Percentiles rank a stretch among this genome's conserved stretches.
Evolutionary conservation across 2,329 filamentous ascomycete genomes (phyloP).

Genomic region (Fusarium acutatum): DNA sequence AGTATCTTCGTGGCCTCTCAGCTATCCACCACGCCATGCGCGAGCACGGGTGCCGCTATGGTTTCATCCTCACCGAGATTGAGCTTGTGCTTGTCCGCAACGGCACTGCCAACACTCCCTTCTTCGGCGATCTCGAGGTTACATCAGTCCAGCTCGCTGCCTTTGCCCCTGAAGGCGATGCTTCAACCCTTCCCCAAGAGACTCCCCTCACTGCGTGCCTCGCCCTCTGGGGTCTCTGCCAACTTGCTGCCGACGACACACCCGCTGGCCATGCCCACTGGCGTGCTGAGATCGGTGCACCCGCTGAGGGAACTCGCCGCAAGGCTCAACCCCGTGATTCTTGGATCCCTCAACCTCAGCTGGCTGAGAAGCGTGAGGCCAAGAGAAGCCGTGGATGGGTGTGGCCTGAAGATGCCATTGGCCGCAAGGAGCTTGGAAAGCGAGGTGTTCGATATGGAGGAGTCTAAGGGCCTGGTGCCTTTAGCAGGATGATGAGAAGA

Average conservation of each 20-base stretch:
- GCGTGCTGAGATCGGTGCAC: slow-evolving; percentile 77
- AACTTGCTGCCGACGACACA: slow-evolving; percentile 69
- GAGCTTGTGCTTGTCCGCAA: slow-evolving; percentile 91
- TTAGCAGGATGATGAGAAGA: slow-evolving; percentile 16
- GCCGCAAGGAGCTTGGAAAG: slow-evolving; percentile 75
- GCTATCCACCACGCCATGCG: slow-evolving; percentile 93
- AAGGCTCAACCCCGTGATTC: slow-evolving; percentile 74
- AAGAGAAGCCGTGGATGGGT: slow-evolving; percentile 80
- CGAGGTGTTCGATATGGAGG: slow-evolving; percentile 67
- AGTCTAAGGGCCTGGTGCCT: slow-evolving; percentile 26
- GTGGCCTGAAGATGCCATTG: slow-evolving; percentile 76
- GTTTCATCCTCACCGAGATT: slow-evolving; percentile 96
- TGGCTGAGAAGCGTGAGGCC: slow-evolving; percentile 78
- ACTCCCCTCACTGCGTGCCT: slow-evolving; percentile 73
- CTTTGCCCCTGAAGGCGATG: slow-evolving; percentile 42
- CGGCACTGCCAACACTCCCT: slow-evolving; percentile 74
- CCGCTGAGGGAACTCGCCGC: slow-evolving; percentile 75
- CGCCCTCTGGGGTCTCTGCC: slow-evolving; percentile 81
- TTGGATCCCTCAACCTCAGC: slow-evolving; percentile 80
- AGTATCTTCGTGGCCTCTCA: slow-evolving; percentile 86
- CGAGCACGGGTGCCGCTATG: slow-evolving; percentile 91
- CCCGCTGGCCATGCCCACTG: slow-evolving; percentile 66
- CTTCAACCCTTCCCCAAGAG: slow-evolving; percentile 46
- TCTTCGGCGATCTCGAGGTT: slow-evolving; percentile 90
- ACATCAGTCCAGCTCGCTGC: slow-evolving; percentile 66